Evolutionary conservation across 768 basidiomycete genomes (phyloP).

Genomic region (Cystofilobasidium ferigula): DNA sequence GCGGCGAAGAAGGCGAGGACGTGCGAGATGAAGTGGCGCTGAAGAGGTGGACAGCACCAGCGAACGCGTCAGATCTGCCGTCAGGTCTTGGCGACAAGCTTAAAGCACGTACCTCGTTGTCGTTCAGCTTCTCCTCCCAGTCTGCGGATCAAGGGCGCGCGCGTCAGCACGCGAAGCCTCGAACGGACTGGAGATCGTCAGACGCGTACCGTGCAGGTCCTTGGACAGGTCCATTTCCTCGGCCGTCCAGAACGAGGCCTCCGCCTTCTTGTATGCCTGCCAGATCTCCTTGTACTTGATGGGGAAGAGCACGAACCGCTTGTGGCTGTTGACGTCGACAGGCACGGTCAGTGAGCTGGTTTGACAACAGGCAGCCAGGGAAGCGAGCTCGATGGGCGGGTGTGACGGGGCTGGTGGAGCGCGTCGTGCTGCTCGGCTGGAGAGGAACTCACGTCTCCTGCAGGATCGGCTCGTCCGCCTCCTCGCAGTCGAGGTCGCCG

Average conservation of each 20-base stretch:
- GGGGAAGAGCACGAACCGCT: constrained; percentile 83
- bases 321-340: constrained; percentile 45
- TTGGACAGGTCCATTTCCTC: constrained; percentile 52
- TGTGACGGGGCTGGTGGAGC: neutral
- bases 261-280: constrained; percentile 89
- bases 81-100: no score
- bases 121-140: constrained; percentile 71
- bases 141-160: no score
- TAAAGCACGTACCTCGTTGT: constrained; percentile 46
- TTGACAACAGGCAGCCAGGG: neutral
- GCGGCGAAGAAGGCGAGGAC: constrained; percentile 95
- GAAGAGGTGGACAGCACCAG: neutral
- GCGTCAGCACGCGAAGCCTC: no score
- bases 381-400: neutral
- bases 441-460: constrained; percentile 47
- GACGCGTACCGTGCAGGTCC: constrained; percentile 49
- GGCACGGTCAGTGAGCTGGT: neutral
- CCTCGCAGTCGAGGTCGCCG: constrained; percentile 51
- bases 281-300: constrained; percentile 94
- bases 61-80: no score
- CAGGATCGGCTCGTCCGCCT: constrained; percentile 42
- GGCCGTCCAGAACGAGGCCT: constrained; percentile 88
- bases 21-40: constrained; percentile 67
- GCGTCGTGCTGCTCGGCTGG: no score
- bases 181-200: no score